These are phyloP conservation scores for Pythium utonaiense DNA, from an alignment of 352 stramenopile species.

Conservation along the genomic window DNA sequence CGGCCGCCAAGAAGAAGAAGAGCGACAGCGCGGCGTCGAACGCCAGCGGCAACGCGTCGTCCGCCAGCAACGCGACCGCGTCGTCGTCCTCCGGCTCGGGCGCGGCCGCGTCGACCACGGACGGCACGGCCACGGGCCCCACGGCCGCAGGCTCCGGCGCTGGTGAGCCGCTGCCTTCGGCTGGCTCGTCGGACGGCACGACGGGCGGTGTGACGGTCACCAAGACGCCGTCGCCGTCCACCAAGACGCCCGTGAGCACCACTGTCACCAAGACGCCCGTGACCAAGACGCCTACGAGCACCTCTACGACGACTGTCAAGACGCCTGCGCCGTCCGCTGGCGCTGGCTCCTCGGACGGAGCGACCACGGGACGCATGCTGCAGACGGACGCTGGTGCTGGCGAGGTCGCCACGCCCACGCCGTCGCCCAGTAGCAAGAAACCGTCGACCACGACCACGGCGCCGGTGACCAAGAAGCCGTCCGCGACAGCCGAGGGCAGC, in stretches of 20 bases:
- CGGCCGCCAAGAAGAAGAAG: constrained; percentile 1
- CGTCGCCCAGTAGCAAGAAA: constrained; percentile 1
- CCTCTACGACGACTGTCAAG: constrained; percentile 2
- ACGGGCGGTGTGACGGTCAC: constrained; percentile 4
- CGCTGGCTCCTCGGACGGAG: constrained; percentile 8
- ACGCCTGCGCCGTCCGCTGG: background rate
- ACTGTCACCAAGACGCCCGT: background rate
- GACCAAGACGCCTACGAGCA: constrained; percentile 4
- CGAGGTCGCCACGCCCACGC: constrained; percentile 4
- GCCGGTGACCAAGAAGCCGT: constrained; percentile 25
- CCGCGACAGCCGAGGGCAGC: background rate
- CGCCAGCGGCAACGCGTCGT: background rate
- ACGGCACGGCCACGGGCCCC: constrained; percentile 2
- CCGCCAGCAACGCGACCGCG: constrained; percentile 2
- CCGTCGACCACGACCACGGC: constrained; percentile 1
- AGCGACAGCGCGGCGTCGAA: background rate
- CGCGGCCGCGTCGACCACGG: background rate
- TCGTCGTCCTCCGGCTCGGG: background rate
- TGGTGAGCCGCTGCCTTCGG: constrained; percentile 1
- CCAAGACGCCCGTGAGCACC: background rate
- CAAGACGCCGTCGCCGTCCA: constrained; percentile 9
- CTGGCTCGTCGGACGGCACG: constrained; percentile 2
- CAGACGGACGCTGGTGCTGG: constrained; percentile 7
- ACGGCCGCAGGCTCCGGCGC: background rate
- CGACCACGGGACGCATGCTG: background rate